Base-by-base conservation (phyloP, 2,329 filamentous ascomycete species). In the Pseudogymnoascus pannorum region DNA sequence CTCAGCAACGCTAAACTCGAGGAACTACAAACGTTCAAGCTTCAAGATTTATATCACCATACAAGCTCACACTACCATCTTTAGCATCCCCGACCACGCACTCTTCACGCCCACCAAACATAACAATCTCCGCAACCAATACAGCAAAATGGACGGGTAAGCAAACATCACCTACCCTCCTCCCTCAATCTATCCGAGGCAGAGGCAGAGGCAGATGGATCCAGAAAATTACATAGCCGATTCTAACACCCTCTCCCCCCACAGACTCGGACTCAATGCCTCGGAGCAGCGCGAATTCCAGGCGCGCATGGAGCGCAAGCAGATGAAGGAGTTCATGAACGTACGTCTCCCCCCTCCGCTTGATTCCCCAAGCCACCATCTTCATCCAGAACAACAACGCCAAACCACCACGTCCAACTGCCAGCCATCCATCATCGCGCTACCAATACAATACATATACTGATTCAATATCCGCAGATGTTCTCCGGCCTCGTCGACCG, bases 311-410 rank as follows among this genome's bases (percentile, higher is more conserved):
- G 92, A 97, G 81, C 89, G 90, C 79, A 95, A 94, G 79, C 94
- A 99, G 79, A 91, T 99, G 83, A 96, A 96, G 80, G 93, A 97
- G 75, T 97, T 99, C 75, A 96, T 97, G 88, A 89, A 86, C 71
- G 94, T 97, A 83, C 70, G 91, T 81, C 61, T 36, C 61, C 64
- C 54, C 59, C 59, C 59, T 36, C 29, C 14, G 24, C n/a, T 11
- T 36, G 1, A 8, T 16, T n/a, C 48, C 22, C 31, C 33, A 57
- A 44, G 9, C 61, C 42, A 48, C 18, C 33, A n/a, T n/a, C n/a
- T 61, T 11, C 14, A 60, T n/a, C 18, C 38, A 14, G n/a, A 29
- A 8, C 57, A 29, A 26, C 36, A 20, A 29, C 40, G n/a, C 36
- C 35, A n/a, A 59, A 31, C 51, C 58, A 35, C 69, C 73, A 35